Base-by-base conservation (phyloP, 768 basidiomycete species). In the Coprinopsis cinerea region DNA sequence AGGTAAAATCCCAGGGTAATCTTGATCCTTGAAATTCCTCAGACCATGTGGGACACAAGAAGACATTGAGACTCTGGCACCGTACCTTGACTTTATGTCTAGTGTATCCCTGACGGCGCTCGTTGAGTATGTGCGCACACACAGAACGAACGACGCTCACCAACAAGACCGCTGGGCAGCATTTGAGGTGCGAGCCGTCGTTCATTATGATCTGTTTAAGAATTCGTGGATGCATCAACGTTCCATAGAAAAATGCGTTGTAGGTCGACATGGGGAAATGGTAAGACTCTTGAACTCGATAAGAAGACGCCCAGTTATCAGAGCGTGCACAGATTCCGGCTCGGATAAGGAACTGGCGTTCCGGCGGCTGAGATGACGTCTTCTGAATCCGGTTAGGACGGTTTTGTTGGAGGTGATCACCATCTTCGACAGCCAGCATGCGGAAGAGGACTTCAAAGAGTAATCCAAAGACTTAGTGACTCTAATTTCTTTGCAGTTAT, bases 181-280 rank as follows among this genome's bases (percentile, higher is more conserved):
- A 76, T 46, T 78, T 61, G 2, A 95, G 72, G 53, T 82, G 70
- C 6, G 67, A 57, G 6, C 85, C 88, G 39, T 81, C 70, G 57
- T 88, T 82, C 5, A 73, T 73, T 37, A 96, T 81, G 5, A 96
- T 92, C 17, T 83, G 71, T 50, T 72, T 77, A 32, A 96, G 70
- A 59, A 97, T 86, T 44, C 78, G 78, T 4, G 92, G 92, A 58
- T 93, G 90, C 75, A 94, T 82, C 18, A 97, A 70, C 0, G 90
- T 95, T 11, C 94, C 94, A 65, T 94, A 92, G 70, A 92, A 88
- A 66, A 93, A 94, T 15, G 83, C 83, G 13, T 53, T 59, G 27
- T 22, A 36, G 15, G 25, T 30, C 23, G 27, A 26, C 18, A 35
- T 40, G 25, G 37, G 41, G n/a, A 14, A 18, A 30, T 47, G 20